Evolutionary conservation across 768 basidiomycete genomes (phyloP).

Genomic region (Pleurotus eryngii): DNA sequence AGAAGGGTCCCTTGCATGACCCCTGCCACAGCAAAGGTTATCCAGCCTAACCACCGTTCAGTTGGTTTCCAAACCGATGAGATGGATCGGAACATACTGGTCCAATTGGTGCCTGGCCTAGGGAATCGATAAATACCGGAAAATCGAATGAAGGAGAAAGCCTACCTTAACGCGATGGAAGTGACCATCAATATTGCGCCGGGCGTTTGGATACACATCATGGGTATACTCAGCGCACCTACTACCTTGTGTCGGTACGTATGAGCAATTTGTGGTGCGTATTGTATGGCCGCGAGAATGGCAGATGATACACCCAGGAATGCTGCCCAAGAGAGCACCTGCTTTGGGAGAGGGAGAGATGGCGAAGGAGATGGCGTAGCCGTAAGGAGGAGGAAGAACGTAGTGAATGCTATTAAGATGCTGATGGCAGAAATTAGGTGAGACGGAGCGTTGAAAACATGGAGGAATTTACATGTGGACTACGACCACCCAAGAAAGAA

Average conservation of each 20-base stretch:
- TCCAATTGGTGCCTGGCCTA: conserved; percentile 83
- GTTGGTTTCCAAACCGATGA: neutral
- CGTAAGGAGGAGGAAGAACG: conserved; percentile 57
- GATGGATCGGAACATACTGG: conserved; percentile 44
- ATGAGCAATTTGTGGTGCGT: conserved; percentile 79
- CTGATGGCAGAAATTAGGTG: conserved; percentile 28
- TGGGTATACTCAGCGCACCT: conserved; percentile 89
- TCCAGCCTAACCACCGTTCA: conserved; percentile 54
- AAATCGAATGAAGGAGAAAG: conserved; percentile 3
- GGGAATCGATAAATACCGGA: neutral
- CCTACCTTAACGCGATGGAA: conserved; percentile 69
- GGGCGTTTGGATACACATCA: conserved; percentile 94
- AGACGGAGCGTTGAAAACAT: neutral
- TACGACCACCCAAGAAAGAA: conserved; percentile 66
- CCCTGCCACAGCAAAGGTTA: conserved; percentile 77
- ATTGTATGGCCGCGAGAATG: conserved; percentile 77
- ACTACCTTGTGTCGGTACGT: conserved; percentile 81
- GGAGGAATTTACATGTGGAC: conserved; percentile 66
- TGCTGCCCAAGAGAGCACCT: conserved; percentile 63
- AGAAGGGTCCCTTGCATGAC: conserved; percentile 81
- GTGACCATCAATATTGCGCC: conserved; percentile 86
- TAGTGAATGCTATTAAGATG: conserved; percentile 52
- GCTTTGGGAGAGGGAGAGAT: conserved; percentile 28
- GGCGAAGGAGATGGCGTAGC: conserved; percentile 32
- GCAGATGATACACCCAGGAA: conserved; percentile 85